phyloP scores from a whole-genome alignment of 257 asterid genomes.

The Solanum gandarillasii region DNA sequence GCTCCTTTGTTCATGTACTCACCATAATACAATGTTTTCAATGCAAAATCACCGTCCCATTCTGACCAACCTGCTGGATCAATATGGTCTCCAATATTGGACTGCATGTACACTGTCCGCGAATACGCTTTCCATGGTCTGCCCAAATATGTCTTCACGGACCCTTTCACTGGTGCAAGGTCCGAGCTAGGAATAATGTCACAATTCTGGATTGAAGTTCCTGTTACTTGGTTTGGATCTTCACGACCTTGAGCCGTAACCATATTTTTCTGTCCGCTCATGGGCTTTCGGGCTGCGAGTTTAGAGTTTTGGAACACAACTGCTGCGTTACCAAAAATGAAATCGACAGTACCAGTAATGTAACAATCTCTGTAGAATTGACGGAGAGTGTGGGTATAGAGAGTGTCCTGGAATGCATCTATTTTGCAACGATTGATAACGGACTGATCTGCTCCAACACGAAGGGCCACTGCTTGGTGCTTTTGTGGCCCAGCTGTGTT shows the following conservation, averaged over 20 bases:
- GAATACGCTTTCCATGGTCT: conserved; percentile 23
- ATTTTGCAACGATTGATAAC: conserved; percentile 34
- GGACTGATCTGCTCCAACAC: conserved; percentile 35
- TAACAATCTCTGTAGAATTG: conserved; percentile 47
- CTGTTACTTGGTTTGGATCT: conserved; percentile 24
- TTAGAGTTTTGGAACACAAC: conserved; percentile 33
- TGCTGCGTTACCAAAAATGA: conserved; percentile 45
- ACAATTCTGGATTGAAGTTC: conserved; percentile 32
- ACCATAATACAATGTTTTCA: conserved; percentile 9
- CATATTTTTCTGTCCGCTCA: conserved; percentile 23
- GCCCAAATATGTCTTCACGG: conserved; percentile 2
- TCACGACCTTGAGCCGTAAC: conserved; percentile 49
- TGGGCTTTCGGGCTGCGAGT: conserved; percentile 26
- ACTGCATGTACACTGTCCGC: conserved; percentile 9
- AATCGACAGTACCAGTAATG: conserved; percentile 46
- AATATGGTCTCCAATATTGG: conserved; percentile 7
- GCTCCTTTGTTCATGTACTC: conserved; percentile 16
- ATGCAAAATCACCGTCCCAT: conserved; percentile 9
- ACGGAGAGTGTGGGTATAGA: conserved; percentile 36
- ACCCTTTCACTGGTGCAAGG: conserved; percentile 1
- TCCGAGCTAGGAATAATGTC: conserved; percentile 1
- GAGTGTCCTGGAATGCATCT: conserved; percentile 40
- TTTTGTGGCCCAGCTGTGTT: conserved; percentile 48
- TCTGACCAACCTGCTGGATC: conserved; percentile 13
- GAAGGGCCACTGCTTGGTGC: conserved; percentile 51